These are phyloP conservation scores for Cystobasidiaceae sp. DNA, from an alignment of 1,284 basidiomycete species.

Conservation along the genomic window DNA sequence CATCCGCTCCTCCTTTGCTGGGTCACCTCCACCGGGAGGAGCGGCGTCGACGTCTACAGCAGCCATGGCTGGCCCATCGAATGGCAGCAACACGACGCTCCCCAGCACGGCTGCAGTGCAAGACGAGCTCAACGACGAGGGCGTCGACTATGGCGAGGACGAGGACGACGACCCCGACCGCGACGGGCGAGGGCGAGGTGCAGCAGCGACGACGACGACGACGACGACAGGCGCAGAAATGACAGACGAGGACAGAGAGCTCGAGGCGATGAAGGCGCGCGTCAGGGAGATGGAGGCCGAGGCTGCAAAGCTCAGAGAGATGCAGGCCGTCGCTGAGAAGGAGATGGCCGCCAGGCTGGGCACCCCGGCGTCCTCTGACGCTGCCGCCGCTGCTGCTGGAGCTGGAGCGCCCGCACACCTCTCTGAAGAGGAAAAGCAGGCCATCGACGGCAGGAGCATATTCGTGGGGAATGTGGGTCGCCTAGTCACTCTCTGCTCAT, in stretches of 20 bases:
- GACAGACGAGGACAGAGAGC: conserved; percentile 43
- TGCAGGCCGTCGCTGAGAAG: conserved; percentile 54
- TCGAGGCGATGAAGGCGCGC: conserved; percentile 69
- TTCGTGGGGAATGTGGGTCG: conserved; percentile 91
- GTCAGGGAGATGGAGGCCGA: conserved; percentile 78
- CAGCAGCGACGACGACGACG: no score
- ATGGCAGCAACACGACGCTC: no score
- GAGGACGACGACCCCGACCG: conserved; percentile 15
- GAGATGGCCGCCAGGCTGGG: conserved; percentile 22
- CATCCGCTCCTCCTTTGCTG: conserved; percentile 4
- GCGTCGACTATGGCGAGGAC: conserved; percentile 28
- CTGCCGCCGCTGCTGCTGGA: conserved; percentile 51
- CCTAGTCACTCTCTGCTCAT: not conserved
- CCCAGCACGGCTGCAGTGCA: not conserved
- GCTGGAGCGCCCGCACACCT: conserved; percentile 30
- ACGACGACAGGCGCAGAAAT: conserved; percentile 11
- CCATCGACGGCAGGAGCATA: conserved; percentile 80
- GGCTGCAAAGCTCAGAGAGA: conserved; percentile 78
- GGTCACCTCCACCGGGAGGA: not conserved
- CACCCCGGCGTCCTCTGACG: conserved; percentile 32
- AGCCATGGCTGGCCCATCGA: conserved; percentile 4
- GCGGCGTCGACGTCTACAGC: not conserved
- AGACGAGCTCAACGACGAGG: conserved; percentile 21
- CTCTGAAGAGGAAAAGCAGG: conserved; percentile 53
- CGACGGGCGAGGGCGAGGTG: conserved; percentile 5